Evolutionary conservation across 257 asterid genomes (phyloP), one percentile per base, ranked within the genome.

Genomic region (Solanum dulcamara): DNA sequence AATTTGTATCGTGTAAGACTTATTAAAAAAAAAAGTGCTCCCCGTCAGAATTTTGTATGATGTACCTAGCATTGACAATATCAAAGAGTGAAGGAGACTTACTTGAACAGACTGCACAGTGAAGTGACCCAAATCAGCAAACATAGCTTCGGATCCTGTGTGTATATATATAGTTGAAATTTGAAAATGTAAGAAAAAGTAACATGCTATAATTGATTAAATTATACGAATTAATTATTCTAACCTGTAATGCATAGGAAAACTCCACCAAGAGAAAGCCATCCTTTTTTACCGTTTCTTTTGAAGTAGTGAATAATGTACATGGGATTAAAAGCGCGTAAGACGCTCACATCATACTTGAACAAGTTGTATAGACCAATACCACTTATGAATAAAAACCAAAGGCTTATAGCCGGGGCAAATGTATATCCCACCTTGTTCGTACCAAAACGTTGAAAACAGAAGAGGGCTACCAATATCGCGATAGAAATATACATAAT

Each of bases 71-170:
- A n/a, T n/a, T n/a, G n/a, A n/a, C n/a, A n/a, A n/a, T n/a, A n/a
- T 7, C 7, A 13, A 26, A 24, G 10, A 42, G 13, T 12, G n/a
- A 26, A 42, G 14, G 10, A 74, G 6, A 15, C 88, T 84, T 87
- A 94, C 95, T 91, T 94, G 97, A 22, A 94, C 64, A 0, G 95
- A 92, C 0, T 72, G 91, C 14, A 93, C 91, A 33, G 71, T 93
- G 53, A 94, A 94, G 83, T 94, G 97, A 15, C 97, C 97, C 33
- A 94, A 88, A 88, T 94, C 96, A 8, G 95, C 98, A 83, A 94
- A 93, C 96, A 94, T 93, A 84, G 97, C 96, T 81, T 94, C 97
- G 1, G 97, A 83, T 44, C 98, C 98, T 92, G 86, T n/a, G n/a
- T n/a, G n/a, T n/a, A n/a, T n/a, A n/a, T n/a, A n/a, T n/a, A n/a